These are phyloP conservation scores for Schwanniomyces etchellsii DNA, from an alignment of 1,139 yeast genomes.

Conservation along the genomic window DNA sequence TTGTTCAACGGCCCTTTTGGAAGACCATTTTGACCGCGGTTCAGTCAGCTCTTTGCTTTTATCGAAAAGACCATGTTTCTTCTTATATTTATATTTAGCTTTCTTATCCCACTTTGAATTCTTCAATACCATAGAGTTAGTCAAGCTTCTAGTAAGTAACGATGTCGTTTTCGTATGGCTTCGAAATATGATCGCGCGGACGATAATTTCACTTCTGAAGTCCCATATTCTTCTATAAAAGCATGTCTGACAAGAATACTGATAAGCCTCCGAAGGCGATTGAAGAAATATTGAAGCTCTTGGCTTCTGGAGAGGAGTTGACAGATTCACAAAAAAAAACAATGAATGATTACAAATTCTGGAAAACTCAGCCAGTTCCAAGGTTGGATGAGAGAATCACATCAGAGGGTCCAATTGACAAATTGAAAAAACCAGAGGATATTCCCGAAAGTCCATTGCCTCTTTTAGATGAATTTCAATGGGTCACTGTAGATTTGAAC, in stretches of 20 bases:
- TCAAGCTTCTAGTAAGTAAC: background rate
- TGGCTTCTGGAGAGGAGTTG: slow-evolving; percentile 51
- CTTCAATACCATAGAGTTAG: slow-evolving; percentile 33
- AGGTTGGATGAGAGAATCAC: slow-evolving; percentile 61
- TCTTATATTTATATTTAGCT: slow-evolving; percentile 35
- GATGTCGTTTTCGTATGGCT: too few relatives aligned
- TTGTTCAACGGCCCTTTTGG: slow-evolving; percentile 17
- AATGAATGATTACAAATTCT: slow-evolving; percentile 90
- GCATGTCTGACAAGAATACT: background rate
- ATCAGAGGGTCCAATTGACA: slow-evolving; percentile 81
- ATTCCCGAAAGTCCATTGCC: slow-evolving; percentile 67
- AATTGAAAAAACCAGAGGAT: slow-evolving; percentile 59
- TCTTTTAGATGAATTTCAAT: slow-evolving; percentile 74
- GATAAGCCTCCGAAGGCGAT: slow-evolving; percentile 24
- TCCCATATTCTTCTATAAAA: background rate
- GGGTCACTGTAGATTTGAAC: slow-evolving; percentile 76
- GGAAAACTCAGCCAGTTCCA: slow-evolving; percentile 98
- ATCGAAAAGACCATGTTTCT: slow-evolving; percentile 33
- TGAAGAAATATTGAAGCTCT: slow-evolving; percentile 45
- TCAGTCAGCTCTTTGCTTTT: slow-evolving; percentile 8
- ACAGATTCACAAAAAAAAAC: slow-evolving; percentile 51
- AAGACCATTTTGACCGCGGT: slow-evolving; percentile 29
- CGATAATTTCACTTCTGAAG: too few relatives aligned
- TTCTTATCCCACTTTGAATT: slow-evolving; percentile 43
- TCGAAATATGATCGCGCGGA: too few relatives aligned